Evolutionary conservation across 257 asterid species (phyloP), one percentile per base, ranked within the genome.

Genomic region (Prunella vulgaris): DNA sequence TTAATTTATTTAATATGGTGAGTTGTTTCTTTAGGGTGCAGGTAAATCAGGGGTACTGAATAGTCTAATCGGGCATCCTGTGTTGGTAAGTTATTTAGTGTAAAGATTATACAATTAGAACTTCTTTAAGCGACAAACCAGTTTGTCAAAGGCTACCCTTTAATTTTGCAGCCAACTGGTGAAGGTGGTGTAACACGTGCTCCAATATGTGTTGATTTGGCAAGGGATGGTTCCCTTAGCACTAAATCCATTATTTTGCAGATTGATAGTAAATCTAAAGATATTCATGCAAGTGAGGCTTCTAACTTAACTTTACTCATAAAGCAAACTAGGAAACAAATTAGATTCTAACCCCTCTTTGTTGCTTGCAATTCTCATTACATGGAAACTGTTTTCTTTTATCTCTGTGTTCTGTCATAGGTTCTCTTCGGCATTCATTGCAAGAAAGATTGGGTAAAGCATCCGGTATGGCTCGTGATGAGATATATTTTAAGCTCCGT

Each of bases 1-100:
- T 17, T 59, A 82, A 96, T 68, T 66, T 44, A n/a, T n/a, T n/a
- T n/a, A n/a, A n/a, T n/a, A n/a, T n/a, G n/a, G n/a, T n/a, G n/a
- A n/a, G n/a, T n/a, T n/a, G n/a, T n/a, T n/a, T n/a, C n/a, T n/a
- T n/a, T n/a, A 92, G 98, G 97, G 98, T 81, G 96, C 96, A 59
- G 98, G 98, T 60, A 92, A 92, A 77, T 92, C 98, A 51, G 96
- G 96, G 37, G 96, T 86, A 13, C 78, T 92, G 70, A 92, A 92
- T 83, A 92, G 98, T 83, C 83, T 92, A 73, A 86, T 92, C 28
- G 98, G 98, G 57, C 98, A 92, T 86, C 97, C 98, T 48, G 96
- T 96, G 7, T 71, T 92, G 96, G 98, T 92, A 81, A 77, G 94
- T 70, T 68, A 48, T 38, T 30, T 63, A 33, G 10, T 15, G 30